A percentile compares a stretch with the other conserved stretches of the same genome.
Evolutionary conservation across 2,329 filamentous ascomycete genomes (phyloP).

Genomic region (Epichloe gansuensis): DNA sequence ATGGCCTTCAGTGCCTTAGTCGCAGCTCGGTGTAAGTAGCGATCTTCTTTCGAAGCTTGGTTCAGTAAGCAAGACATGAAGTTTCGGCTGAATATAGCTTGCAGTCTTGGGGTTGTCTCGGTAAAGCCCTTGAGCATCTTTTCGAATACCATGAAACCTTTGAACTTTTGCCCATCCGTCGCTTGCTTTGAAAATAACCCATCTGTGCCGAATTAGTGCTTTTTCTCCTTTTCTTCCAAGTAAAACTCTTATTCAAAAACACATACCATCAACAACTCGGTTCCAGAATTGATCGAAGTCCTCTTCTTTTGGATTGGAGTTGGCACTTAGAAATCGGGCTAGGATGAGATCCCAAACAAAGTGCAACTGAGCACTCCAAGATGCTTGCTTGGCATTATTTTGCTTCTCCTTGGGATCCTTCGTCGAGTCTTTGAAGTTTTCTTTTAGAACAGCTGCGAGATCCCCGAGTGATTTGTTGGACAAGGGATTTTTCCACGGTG

Average conservation of each 20-base stretch:
- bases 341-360: slow-evolving; percentile 82
- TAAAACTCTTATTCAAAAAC: background rate
- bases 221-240: background rate
- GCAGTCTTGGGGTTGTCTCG: slow-evolving; percentile 33
- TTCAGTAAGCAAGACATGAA: slow-evolving; percentile 73
- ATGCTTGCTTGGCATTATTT: slow-evolving; percentile 48
- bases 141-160: slow-evolving; percentile 79
- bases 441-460: slow-evolving; percentile 68
- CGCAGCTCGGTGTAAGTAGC: slow-evolving; percentile 70
- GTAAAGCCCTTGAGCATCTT: slow-evolving; percentile 51
- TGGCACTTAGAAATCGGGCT: slow-evolving; percentile 32
- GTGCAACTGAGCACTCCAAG: slow-evolving; percentile 69
- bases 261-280: slow-evolving; percentile 71
- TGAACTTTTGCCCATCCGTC: slow-evolving; percentile 81
- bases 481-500: slow-evolving; percentile 71
- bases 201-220: slow-evolving; percentile 37
- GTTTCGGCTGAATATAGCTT: slow-evolving; percentile 67
- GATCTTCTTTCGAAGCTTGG: slow-evolving; percentile 64
- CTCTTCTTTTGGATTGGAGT: slow-evolving; percentile 21
- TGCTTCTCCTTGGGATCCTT: slow-evolving; percentile 31
- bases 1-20: slow-evolving; percentile 63
- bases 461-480: slow-evolving; percentile 53
- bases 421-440: slow-evolving; percentile 46
- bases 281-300: slow-evolving; percentile 73
- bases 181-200: slow-evolving; percentile 72